These are phyloP conservation scores for Passiflora organensis DNA, from an alignment of 345 rosid species.

Conservation along the genomic window DNA sequence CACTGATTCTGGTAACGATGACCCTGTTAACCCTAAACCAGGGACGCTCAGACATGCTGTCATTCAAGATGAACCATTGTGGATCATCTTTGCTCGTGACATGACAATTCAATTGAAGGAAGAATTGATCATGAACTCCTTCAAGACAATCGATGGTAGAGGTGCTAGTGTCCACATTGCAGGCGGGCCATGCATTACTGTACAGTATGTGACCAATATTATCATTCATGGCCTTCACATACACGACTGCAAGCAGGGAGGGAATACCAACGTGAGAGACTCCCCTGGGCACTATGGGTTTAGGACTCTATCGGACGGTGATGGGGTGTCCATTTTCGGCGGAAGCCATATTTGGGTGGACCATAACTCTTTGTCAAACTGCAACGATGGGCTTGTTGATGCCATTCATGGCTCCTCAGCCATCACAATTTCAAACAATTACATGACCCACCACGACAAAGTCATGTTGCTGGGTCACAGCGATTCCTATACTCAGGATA, in stretches of 20 bases:
- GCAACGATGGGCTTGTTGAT: constrained; percentile 19
- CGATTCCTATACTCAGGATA: constrained; percentile 23
- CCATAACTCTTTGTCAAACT: constrained; percentile 20
- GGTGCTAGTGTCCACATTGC: constrained; percentile 32
- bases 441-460: constrained; percentile 30
- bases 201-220: constrained; percentile 27
- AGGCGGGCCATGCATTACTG: constrained; percentile 22
- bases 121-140: constrained; percentile 28
- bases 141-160: constrained; percentile 26
- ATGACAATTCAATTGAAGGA: constrained; percentile 25
- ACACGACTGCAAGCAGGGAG: constrained; percentile 29
- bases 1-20: constrained; percentile 18
- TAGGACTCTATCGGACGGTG: constrained; percentile 30
- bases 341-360: constrained; percentile 27
- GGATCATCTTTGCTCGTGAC: constrained; percentile 26
- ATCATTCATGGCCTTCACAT: constrained; percentile 26
- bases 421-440: constrained; percentile 28
- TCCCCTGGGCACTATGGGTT: constrained; percentile 26
- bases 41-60: constrained; percentile 27
- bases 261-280: constrained; percentile 28
- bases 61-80: constrained; percentile 29
- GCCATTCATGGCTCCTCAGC: constrained; percentile 27
- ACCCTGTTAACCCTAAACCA: constrained; percentile 22
- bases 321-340: constrained; percentile 27
- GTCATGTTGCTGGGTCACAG: constrained; percentile 29